Percentiles rank a stretch among this genome's conserved stretches.
Conservation (phyloP, 371 early-diverging fungal species). For the Rhizopus stolonifer region DNA sequence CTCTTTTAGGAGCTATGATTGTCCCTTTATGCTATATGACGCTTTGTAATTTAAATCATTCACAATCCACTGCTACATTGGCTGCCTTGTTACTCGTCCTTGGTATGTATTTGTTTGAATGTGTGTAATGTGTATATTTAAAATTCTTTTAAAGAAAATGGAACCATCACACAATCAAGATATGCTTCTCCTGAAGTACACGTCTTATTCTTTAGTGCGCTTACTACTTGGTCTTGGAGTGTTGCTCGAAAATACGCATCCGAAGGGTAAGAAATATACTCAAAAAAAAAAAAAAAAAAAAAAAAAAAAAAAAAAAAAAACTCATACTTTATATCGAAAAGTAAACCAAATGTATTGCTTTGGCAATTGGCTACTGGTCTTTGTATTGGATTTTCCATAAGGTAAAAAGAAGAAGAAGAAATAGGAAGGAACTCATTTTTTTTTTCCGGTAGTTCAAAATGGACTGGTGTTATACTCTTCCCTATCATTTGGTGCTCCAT, state of each 20-base stretch:
- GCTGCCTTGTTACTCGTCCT: conserved; percentile 32
- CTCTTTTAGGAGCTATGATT: conserved; percentile 25
- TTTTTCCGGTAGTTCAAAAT: conserved; percentile 23
- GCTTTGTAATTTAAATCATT: conserved; percentile 27
- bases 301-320: too few relatives aligned
- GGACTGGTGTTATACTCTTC: conserved; percentile 27
- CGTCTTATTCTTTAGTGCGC: conserved; percentile 19
- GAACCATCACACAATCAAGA: conserved; percentile 35
- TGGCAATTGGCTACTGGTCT: conserved; percentile 68
- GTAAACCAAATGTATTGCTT: conserved; percentile 48
- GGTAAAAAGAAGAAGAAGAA: conserved; percentile 71
- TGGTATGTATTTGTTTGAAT: conserved; percentile 19
- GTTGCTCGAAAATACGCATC: conserved; percentile 8
- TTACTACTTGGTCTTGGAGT: conserved; percentile 21
- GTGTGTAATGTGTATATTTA: background rate
- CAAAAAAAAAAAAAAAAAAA: background rate
- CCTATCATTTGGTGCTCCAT: conserved; percentile 57
- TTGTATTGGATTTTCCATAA: conserved; percentile 26
- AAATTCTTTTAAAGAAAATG: conserved; percentile 22
- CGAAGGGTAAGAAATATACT: conserved; percentile 24
- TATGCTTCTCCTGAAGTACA: conserved; percentile 28
- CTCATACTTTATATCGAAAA: conserved; percentile 35
- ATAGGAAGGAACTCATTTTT: too few relatives aligned
- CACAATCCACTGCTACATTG: conserved; percentile 26
- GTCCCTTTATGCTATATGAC: conserved; percentile 35